Percentiles rank a stretch among this genome's conserved stretches.
Conservation (phyloP, 2,329 filamentous ascomycete species). For the Aspergillus sojae region DNA sequence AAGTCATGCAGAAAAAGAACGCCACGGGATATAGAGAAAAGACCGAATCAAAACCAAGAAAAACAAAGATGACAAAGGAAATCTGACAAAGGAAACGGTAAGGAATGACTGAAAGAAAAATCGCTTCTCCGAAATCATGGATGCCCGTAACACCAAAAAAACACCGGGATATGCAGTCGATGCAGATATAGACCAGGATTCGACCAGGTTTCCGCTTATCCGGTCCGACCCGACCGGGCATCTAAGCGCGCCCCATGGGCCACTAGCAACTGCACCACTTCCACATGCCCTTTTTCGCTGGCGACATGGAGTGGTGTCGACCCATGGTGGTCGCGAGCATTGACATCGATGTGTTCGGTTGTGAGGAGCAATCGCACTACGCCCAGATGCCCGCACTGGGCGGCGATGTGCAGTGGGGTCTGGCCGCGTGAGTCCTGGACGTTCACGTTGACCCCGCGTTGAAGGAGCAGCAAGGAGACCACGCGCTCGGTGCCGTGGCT, state of each 20-base stretch:
- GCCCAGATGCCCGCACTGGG: slow-evolving; percentile 1
- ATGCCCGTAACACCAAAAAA: background rate
- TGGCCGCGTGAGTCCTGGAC: slow-evolving; percentile 1
- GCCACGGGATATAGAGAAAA: background rate
- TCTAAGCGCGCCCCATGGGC: background rate
- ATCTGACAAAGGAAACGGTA: background rate
- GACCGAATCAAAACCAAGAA: background rate
- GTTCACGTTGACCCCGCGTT: background rate
- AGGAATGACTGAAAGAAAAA: background rate
- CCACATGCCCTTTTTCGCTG: background rate
- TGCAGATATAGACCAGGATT: background rate
- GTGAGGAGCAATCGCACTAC: slow-evolving; percentile 1
- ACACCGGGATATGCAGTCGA: background rate
- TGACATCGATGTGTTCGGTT: slow-evolving; percentile 1
- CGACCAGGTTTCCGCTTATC: background rate
- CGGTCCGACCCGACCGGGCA: background rate
- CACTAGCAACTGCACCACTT: background rate
- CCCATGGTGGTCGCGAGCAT: slow-evolving; percentile 2
- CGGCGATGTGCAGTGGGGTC: slow-evolving; percentile 4
- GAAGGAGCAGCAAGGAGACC: background rate
- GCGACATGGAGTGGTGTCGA: slow-evolving; percentile 6
- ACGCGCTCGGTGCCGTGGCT: background rate
- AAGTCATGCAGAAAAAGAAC: background rate
- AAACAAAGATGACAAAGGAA: background rate
- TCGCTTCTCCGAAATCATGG: background rate